Base-by-base conservation (phyloP, 352 stramenopile genomes). In the Halophytophthora polymorphica region DNA sequence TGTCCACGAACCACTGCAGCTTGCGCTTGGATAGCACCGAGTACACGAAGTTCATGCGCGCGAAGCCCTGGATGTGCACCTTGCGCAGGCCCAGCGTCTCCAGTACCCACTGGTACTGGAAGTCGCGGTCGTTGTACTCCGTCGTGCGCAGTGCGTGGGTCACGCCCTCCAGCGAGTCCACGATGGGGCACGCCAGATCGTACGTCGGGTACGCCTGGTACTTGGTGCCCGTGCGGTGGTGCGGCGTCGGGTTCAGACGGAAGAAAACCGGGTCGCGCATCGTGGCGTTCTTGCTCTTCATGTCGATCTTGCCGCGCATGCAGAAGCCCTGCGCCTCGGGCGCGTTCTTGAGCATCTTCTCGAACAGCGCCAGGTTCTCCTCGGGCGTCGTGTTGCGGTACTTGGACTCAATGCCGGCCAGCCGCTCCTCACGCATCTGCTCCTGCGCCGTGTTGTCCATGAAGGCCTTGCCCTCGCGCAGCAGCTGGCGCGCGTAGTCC, bases 381-480 rank as follows among this genome's bases (percentile, higher is more conserved):
- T 87, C 72, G 0, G 70, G 51, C 19, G 69, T 73, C 64, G 95
- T 84, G 61, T 97, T 86, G 39, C 97, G 89, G 59, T 91, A 87
- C 46, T 88, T 90, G 7, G 88, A 98, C 25, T 98, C 73, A 34
- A 91, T 83, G 36, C 94, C 84, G 42, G 98, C 75, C 83, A 97
- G 97, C 39, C 97, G 88, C 72, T 99, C 96, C 48, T 96, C 87
- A 52, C 80, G 90, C 95, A 99, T 99, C 60, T 88, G 62, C 69
- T 99, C 96, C 69, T 99, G 95, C n/a, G 95, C 79, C 14, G 96
- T 99, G 75, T 99, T 97, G 74, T 99, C 97, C 96, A 99, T 99
- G 81, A 98, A 99, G 1, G 94, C 97, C 2, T 96, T 75, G 19
- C 97, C 96, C 40, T 98, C 89, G 31, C 82, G 66, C 56, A 99